These are phyloP conservation scores for Yamadazyma atmosphaerica DNA, from an alignment of 1,139 yeast genomes.

Conservation along the genomic window DNA sequence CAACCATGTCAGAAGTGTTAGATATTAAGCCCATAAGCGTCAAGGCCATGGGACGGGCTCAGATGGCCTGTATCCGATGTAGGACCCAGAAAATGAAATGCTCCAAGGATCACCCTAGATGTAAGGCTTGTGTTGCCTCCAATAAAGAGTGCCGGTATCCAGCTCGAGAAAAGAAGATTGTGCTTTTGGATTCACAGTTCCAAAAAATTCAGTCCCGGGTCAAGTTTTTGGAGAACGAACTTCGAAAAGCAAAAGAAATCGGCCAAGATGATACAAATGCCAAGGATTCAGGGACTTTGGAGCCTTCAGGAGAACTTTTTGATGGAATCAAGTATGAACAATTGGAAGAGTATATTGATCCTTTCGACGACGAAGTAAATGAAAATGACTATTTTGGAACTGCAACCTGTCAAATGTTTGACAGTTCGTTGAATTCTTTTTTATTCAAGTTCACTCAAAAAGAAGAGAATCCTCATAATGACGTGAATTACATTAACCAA, in stretches of 20 bases:
- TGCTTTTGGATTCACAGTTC: constrained; percentile 14
- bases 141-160: constrained; percentile 16
- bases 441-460: constrained; percentile 12
- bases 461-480: background rate
- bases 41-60: constrained; percentile 15
- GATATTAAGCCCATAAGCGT: constrained; percentile 16
- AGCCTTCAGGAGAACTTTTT: background rate
- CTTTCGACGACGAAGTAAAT: constrained; percentile 11
- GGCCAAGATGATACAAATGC: background rate
- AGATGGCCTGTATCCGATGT: constrained; percentile 16
- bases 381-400: constrained; percentile 12
- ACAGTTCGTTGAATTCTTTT: constrained; percentile 14
- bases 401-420: constrained; percentile 16
- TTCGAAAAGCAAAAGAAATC: constrained; percentile 7
- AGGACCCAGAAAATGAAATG: constrained; percentile 16
- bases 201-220: constrained; percentile 11
- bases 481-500: constrained; percentile 1
- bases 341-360: constrained; percentile 14
- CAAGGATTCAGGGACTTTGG: background rate
- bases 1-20: constrained; percentile 7
- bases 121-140: constrained; percentile 11
- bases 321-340: constrained; percentile 2
- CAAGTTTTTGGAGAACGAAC: constrained; percentile 11
- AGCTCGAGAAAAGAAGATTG: constrained; percentile 13
- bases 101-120: constrained; percentile 15